Percentiles rank a stretch among this genome's conserved stretches.
Conservation (phyloP, 805 yeast genomes). For the Schwanniomyces occidentalis region DNA sequence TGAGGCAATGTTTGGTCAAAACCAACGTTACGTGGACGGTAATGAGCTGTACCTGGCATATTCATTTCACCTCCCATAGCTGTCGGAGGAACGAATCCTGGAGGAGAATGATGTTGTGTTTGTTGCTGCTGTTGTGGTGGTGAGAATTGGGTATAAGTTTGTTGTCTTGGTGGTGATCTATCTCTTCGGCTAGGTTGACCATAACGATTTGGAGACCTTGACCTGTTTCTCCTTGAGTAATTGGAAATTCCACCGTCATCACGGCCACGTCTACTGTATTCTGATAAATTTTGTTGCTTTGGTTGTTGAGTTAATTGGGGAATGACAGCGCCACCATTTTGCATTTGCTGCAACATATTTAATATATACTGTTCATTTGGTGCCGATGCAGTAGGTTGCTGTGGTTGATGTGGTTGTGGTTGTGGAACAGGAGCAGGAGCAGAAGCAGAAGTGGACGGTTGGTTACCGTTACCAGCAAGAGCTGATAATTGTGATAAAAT, state of each 20-base stretch:
- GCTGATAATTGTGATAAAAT: slow-evolving; percentile 47
- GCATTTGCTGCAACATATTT: slow-evolving; percentile 57
- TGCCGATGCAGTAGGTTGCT: slow-evolving; percentile 16
- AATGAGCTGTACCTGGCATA: slow-evolving; percentile 71
- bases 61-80: slow-evolving; percentile 68
- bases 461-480: slow-evolving; percentile 23
- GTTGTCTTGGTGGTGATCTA: slow-evolving; percentile 28
- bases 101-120: slow-evolving; percentile 8
- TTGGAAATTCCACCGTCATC: slow-evolving; percentile 24
- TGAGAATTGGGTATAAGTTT: slow-evolving; percentile 7
- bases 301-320: slow-evolving; percentile 15
- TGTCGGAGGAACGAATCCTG: slow-evolving; percentile 19
- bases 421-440: slow-evolving; percentile 16
- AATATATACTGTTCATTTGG: slow-evolving; percentile 42
- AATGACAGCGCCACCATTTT: slow-evolving; percentile 18
- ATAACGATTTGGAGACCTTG: slow-evolving; percentile 49
- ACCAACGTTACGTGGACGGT: slow-evolving; percentile 70
- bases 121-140: slow-evolving; percentile 11
- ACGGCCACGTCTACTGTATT: slow-evolving; percentile 17
- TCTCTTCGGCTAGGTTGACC: slow-evolving; percentile 22
- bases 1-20: slow-evolving; percentile 72
- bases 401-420: slow-evolving; percentile 12
- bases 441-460: slow-evolving; percentile 6
- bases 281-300: slow-evolving; percentile 15
- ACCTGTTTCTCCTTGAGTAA: slow-evolving; percentile 52